Percentiles rank a stretch among this genome's conserved stretches.
Evolutionary conservation across 2,329 filamentous ascomycete species (phyloP).

Genomic region (Neopestalotiopsis sp.): DNA sequence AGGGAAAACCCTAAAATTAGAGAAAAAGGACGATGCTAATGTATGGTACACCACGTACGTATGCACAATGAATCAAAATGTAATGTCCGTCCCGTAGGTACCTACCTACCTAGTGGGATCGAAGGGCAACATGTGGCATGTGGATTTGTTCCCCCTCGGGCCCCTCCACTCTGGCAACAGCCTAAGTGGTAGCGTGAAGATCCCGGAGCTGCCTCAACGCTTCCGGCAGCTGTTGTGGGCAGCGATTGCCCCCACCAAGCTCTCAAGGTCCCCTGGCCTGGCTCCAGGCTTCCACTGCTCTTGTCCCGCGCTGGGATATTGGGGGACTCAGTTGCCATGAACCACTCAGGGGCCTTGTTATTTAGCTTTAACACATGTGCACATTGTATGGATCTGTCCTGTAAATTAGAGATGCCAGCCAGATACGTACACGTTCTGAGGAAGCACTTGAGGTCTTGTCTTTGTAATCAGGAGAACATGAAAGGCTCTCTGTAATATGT

Average conservation of each 20-base stretch:
- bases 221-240: slow-evolving; percentile 1
- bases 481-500: too few relatives aligned
- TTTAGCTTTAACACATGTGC: too few relatives aligned
- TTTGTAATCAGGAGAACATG: too few relatives aligned
- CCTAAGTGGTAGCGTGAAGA: neutral
- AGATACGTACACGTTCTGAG: too few relatives aligned
- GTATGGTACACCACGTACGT: neutral
- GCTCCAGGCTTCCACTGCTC: too few relatives aligned
- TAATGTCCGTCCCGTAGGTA: neutral
- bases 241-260: neutral
- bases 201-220: slow-evolving; percentile 1
- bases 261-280: too few relatives aligned
- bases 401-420: too few relatives aligned
- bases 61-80: neutral
- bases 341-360: too few relatives aligned
- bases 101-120: neutral
- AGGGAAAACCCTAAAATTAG: neutral
- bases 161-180: neutral
- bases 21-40: neutral
- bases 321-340: too few relatives aligned
- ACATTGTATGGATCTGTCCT: too few relatives aligned
- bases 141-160: neutral
- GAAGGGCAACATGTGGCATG: neutral
- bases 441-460: too few relatives aligned
- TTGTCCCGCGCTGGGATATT: too few relatives aligned